Evolutionary conservation across 148 eudicot genomes (phyloP).

Genomic region (Vaccinium corymbosum): DNA sequence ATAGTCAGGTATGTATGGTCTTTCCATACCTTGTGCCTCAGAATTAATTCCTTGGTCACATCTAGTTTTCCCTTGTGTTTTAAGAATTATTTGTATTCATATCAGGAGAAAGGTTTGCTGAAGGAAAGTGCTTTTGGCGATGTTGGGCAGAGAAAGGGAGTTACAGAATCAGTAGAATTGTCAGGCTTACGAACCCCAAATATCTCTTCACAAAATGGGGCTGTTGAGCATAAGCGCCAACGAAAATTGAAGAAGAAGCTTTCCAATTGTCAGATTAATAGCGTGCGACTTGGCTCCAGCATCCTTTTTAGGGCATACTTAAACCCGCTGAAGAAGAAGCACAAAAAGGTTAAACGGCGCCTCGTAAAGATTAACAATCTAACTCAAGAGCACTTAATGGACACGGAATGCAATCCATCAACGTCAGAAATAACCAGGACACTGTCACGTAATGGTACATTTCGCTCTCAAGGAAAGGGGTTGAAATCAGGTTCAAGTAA

Average conservation of each 20-base stretch:
- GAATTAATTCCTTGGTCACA: neutral
- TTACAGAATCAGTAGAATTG: neutral
- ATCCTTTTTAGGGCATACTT: conserved; percentile 45
- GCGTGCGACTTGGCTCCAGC: conserved; percentile 50
- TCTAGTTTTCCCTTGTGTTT: neutral
- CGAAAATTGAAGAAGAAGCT: conserved; percentile 34
- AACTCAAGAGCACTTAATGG: conserved; percentile 19
- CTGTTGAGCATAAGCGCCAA: conserved; percentile 11
- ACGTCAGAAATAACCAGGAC: conserved; percentile 30
- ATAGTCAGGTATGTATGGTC: conserved; percentile 17
- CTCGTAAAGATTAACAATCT: conserved; percentile 17
- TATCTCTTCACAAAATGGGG: conserved; percentile 3
- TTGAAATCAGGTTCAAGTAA: conserved; percentile 15
- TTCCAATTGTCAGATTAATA: conserved; percentile 26
- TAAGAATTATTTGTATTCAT: too few relatives aligned
- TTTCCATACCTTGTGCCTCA: neutral
- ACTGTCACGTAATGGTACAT: neutral
- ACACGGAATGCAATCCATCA: conserved; percentile 33
- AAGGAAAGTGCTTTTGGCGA: conserved; percentile 1
- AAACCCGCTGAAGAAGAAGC: conserved; percentile 41
- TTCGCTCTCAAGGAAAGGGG: conserved; percentile 23
- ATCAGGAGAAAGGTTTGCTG: conserved; percentile 6
- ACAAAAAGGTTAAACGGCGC: conserved; percentile 32
- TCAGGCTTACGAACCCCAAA: neutral
- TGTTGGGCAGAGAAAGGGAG: conserved; percentile 5